Conservation (phyloP, 257 asterid genomes). For the Plantago elongata region DNA sequence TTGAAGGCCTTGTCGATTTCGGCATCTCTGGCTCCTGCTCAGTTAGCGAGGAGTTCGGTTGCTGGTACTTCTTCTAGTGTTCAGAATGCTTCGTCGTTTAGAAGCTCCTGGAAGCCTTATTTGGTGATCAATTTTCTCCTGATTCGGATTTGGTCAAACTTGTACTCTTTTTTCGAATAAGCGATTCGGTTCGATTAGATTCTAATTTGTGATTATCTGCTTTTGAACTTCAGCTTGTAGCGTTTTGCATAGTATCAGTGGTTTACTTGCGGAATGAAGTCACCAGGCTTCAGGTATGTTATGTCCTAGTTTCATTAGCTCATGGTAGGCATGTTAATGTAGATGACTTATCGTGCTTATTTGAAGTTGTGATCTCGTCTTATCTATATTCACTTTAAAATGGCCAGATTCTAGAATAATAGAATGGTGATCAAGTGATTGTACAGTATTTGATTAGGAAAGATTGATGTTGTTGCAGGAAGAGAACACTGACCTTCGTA, state of each 20-base stretch:
- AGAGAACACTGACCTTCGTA: slow-evolving; percentile 48
- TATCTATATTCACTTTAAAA: too few relatives aligned
- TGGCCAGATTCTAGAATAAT: too few relatives aligned
- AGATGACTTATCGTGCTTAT: not conserved
- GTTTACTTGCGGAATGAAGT: slow-evolving; percentile 54
- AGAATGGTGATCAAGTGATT: too few relatives aligned
- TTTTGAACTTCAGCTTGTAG: slow-evolving; percentile 49
- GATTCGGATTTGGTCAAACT: not conserved
- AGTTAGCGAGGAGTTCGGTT: slow-evolving; percentile 25
- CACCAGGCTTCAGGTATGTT: slow-evolving; percentile 65
- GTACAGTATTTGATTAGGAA: slow-evolving; percentile 16
- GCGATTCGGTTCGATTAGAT: not conserved
- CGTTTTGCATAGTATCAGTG: slow-evolving; percentile 41
- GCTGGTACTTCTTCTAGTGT: slow-evolving; percentile 19
- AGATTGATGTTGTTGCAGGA: slow-evolving; percentile 51
- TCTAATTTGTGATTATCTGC: not conserved
- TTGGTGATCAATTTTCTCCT: slow-evolving; percentile 34
- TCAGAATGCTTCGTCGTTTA: slow-evolving; percentile 22
- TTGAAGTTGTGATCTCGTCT: too few relatives aligned
- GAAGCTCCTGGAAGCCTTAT: slow-evolving; percentile 38
- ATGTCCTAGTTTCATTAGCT: too few relatives aligned
- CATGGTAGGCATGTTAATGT: not conserved
- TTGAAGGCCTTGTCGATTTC: slow-evolving; percentile 54
- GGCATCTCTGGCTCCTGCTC: slow-evolving; percentile 38
- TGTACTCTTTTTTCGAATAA: too few relatives aligned